Base-by-base conservation (phyloP, 2,329 filamentous ascomycete genomes). In the Venturia pyrina region DNA sequence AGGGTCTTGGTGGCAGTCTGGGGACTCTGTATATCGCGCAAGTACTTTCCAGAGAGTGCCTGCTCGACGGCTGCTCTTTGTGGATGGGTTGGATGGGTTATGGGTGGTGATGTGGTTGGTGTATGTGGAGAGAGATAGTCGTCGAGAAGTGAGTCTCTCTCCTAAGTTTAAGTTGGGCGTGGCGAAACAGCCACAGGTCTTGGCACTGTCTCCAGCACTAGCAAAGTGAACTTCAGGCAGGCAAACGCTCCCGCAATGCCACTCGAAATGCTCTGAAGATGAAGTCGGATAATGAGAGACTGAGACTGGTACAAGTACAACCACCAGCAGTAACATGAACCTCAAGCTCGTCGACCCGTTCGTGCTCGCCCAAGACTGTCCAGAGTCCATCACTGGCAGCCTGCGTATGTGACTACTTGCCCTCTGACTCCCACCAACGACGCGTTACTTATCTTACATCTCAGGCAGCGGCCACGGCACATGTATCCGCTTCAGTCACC, bases 351-450 rank as follows among this genome's bases (percentile, higher is more conserved):
- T 87, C 68, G 88, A 91, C 74, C 88, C 88, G 32, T 89, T 89
- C 72, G 83, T 88, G 69, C 81, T 89, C 68, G 87, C 86, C 34
- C 85, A 88, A 78, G 93, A 97, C 79, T 96, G 95, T 75, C 93
- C 93, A 65, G 93, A 97, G 74, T 87, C 90, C 68, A 89, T 96
- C 70, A 93, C 90, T 43, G 91, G 91, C 73, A 93, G 89, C 66
- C 88, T 99, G 69, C 89, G 93, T 84, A 80, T 72, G 79, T 76
- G 46, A 19, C 43, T 37, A 19, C 37, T 63, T 28, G 8, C 67
- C 69, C 71, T 21, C 24, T 41, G 24, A 24, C 13, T 32, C 34
- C 24, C 37, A 15, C 17, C 32, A 37, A 13, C 15, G n/a, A 28
- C 63, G 60, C 40, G 24, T 57, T 44, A 63, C 57, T 62, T 28